Evolutionary conservation across 2,329 filamentous ascomycete species (phyloP), one percentile per base, ranked within the genome.

Genomic region (Trichoderma sp.): DNA sequence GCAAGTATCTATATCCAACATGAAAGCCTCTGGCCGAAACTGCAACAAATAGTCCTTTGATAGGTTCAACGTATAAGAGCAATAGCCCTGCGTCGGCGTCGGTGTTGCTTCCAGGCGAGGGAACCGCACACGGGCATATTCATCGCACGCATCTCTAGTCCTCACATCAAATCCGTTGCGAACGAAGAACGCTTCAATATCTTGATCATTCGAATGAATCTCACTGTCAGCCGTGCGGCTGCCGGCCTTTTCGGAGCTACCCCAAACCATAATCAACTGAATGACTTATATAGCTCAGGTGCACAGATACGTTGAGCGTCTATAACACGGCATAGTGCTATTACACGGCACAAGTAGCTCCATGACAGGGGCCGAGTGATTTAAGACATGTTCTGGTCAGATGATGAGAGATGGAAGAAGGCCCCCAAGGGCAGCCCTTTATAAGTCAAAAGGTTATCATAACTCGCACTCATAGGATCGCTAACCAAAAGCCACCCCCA

Each of bases 1-100:
- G 14, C 81, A 79, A 15, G 84, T 77, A 0, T 69, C 69, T 21
- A 83, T 75, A 70, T 87, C 80, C 9, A 88, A 77, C 43, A 75
- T 78, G 74, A 86, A 84, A 3, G 76, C 78, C 1, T 74, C 60
- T 7, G 86, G 85, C 3, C 86, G 83, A 73, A 88, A 87, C 76
- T 88, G 86, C 5, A 88, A 74, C 61, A 86, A 77, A 14, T 73
- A 75, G n/a, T 80, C 75, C 5, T 78, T 73, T 11, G 81, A 81
- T 18, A 85, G 77, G 28, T 80, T 77, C 7, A 87, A 73, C 0
- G 86, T 88, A 74, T 87, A 84, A 2, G 86, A 88, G 74, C 86
- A 88, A 73, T 85, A 86, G 21, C 86, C 86, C 74, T 88, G 86
- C 6, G 79, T 79, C 7, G 79, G 74, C 8, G 80, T 79, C 3